Evolutionary conservation across 306 rosid species (phyloP).

Genomic region (Citrullus amarus): DNA sequence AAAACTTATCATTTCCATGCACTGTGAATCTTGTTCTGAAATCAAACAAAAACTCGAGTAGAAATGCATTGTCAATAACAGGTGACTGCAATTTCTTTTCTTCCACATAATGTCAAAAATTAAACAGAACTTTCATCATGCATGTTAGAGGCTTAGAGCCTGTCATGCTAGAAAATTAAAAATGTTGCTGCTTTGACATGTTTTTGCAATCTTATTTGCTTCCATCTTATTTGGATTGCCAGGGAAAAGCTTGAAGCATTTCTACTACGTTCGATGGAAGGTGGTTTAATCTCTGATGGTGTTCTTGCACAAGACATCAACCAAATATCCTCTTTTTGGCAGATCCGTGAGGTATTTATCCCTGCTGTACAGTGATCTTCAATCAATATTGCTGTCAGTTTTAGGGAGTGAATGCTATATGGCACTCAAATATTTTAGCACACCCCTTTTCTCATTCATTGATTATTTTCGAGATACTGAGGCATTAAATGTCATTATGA

Average conservation of each 20-base stretch:
- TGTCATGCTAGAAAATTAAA: neutral
- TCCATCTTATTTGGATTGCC: conserved; percentile 17
- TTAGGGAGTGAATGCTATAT: conserved; percentile 7
- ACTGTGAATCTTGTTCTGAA: neutral
- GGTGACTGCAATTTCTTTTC: neutral
- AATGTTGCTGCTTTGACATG: neutral
- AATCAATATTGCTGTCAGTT: conserved; percentile 6
- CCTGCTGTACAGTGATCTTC: neutral
- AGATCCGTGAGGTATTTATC: conserved; percentile 65
- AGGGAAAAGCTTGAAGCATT: conserved; percentile 98
- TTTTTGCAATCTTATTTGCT: neutral
- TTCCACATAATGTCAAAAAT: neutral
- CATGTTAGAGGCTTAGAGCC: neutral
- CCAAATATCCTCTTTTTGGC: conserved; percentile 92
- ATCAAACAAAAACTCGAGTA: neutral
- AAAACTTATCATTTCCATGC: neutral
- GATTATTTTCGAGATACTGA: neutral
- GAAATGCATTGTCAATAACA: neutral
- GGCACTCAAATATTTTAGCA: neutral
- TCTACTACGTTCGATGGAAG: conserved; percentile 70
- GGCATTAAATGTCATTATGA: neutral
- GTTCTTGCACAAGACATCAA: conserved; percentile 89
- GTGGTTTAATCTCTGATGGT: conserved; percentile 78
- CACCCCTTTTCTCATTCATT: neutral
- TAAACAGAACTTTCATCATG: neutral